A percentile compares a stretch with the other conserved stretches of the same genome.
Conservation (phyloP, 345 rosid genomes). For the Sonneratia caseolaris region DNA sequence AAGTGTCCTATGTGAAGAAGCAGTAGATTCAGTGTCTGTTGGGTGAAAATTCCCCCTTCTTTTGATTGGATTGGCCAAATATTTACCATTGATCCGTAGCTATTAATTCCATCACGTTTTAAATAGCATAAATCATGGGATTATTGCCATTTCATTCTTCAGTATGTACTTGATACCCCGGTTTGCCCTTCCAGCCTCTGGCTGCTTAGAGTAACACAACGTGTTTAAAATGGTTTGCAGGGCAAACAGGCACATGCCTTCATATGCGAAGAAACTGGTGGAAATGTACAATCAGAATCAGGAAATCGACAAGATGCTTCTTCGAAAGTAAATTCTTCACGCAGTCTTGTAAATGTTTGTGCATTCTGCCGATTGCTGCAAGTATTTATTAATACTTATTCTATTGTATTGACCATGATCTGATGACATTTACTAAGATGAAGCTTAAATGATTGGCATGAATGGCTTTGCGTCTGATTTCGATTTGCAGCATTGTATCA, state of each 20-base stretch:
- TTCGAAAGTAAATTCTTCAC: slow-evolving; percentile 24
- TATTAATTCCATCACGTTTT: not conserved
- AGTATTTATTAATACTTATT: not conserved
- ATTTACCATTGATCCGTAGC: not conserved
- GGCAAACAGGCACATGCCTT: slow-evolving; percentile 68
- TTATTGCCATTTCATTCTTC: not conserved
- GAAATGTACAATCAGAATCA: slow-evolving; percentile 70
- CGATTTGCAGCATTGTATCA: no score
- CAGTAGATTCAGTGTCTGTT: no score
- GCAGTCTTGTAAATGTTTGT: not conserved
- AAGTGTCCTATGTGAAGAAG: no score
- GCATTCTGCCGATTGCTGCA: not conserved
- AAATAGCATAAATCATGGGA: not conserved
- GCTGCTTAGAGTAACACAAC: not conserved
- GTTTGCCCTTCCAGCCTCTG: not conserved
- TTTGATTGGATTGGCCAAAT: not conserved
- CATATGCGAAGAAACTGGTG: slow-evolving; percentile 72
- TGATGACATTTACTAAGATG: no score
- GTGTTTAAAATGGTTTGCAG: slow-evolving; percentile 27
- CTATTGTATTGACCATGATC: no score
- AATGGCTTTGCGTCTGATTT: no score
- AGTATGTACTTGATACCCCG: not conserved
- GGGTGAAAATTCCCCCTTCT: no score
- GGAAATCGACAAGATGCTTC: slow-evolving; percentile 64
- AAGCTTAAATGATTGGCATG: no score